These are phyloP conservation scores for Tuber borchii DNA, from an alignment of 495 filamentous ascomycete species.

Conservation along the genomic window DNA sequence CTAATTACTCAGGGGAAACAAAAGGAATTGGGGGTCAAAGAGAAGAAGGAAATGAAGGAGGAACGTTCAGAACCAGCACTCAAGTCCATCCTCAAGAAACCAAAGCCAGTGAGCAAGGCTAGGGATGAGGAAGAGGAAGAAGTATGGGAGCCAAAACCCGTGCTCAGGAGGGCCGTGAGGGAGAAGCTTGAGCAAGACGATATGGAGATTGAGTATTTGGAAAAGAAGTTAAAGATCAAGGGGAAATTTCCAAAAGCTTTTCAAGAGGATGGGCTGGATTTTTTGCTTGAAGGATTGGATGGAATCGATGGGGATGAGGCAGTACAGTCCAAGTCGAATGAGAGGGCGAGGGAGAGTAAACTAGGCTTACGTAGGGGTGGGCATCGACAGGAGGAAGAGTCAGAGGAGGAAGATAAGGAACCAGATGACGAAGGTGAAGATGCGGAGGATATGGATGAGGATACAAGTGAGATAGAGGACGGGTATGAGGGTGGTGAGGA, in stretches of 20 bases:
- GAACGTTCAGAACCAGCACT: constrained; percentile 50
- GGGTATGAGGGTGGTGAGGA: constrained; percentile 44
- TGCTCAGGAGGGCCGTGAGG: constrained; percentile 55
- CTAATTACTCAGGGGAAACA: constrained; percentile 10
- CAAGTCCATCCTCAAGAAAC: constrained; percentile 47
- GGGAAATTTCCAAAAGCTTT: constrained; percentile 66
- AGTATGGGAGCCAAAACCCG: constrained; percentile 50
- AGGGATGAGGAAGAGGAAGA: constrained; percentile 42
- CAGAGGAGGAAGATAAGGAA: constrained; percentile 34
- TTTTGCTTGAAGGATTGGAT: constrained; percentile 65
- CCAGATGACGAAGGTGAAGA: constrained; percentile 7
- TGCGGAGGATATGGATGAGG: constrained; percentile 32
- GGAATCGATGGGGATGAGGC: constrained; percentile 41
- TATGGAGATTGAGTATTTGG: constrained; percentile 76
- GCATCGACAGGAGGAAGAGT: constrained; percentile 43
- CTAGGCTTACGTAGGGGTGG: not conserved
- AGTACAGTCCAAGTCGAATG: constrained; percentile 8
- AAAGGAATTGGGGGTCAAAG: constrained; percentile 46
- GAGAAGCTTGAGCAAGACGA: constrained; percentile 68
- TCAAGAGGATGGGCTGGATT: constrained; percentile 77
- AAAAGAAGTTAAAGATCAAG: constrained; percentile 82
- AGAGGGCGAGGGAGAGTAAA: not conserved
- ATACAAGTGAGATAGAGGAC: constrained; percentile 46
- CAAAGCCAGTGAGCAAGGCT: constrained; percentile 45
- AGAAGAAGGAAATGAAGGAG: constrained; percentile 52